Conservation (phyloP, 805 yeast genomes). For the Saccharomycopsis amapae region DNA sequence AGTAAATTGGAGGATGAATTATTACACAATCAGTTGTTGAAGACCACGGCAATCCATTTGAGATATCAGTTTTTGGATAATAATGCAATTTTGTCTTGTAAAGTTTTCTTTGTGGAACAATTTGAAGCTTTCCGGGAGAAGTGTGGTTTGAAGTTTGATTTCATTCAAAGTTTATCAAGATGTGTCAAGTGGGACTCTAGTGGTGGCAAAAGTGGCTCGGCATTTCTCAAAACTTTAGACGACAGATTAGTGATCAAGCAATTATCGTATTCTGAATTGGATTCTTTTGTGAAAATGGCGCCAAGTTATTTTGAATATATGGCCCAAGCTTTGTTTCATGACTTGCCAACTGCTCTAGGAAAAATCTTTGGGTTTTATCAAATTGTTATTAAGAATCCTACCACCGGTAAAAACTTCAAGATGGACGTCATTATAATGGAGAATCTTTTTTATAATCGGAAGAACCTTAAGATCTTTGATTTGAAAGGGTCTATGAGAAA, state of each 20-base stretch:
- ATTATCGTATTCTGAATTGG: constrained; percentile 78
- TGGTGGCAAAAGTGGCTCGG: constrained; percentile 96
- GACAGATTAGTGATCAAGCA: constrained; percentile 87
- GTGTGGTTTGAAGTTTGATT: constrained; percentile 63
- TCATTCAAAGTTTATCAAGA: constrained; percentile 82
- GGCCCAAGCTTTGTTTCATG: constrained; percentile 92
- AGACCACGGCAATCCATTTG: constrained; percentile 81
- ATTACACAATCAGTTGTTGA: constrained; percentile 66
- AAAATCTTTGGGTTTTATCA: constrained; percentile 95
- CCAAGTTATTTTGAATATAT: constrained; percentile 95
- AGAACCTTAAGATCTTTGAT: constrained; percentile 83
- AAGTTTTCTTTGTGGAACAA: constrained; percentile 87
- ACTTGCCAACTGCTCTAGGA: constrained; percentile 88
- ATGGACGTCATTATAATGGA: constrained; percentile 96
- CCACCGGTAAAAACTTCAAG: constrained; percentile 67
- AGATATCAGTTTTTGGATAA: constrained; percentile 90
- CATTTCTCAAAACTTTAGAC: constrained; percentile 86
- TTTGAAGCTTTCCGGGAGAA: constrained; percentile 87
- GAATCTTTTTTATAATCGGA: constrained; percentile 78
- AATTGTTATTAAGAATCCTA: constrained; percentile 75
- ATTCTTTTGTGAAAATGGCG: constrained; percentile 90
- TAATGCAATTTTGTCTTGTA: constrained; percentile 75
- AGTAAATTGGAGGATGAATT: neutral
- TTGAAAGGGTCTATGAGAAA: constrained; percentile 97
- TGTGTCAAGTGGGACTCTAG: constrained; percentile 94